A percentile compares a stretch with the other conserved stretches of the same genome.
phyloP scores from a whole-genome alignment of 2,329 filamentous ascomycete genomes.

The Aspergillus pseudotamarii region DNA sequence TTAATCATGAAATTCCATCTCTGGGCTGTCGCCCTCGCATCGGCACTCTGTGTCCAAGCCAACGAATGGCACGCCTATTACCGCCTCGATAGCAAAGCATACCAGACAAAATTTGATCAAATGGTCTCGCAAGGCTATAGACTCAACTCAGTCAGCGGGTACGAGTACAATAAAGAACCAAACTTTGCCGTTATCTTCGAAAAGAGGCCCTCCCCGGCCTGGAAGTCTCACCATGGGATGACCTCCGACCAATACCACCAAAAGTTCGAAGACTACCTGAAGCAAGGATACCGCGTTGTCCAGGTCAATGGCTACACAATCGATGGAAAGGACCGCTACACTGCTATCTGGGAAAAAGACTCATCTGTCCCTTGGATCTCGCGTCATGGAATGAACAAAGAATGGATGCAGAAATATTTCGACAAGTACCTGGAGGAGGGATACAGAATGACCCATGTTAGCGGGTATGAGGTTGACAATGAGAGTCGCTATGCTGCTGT shows the following conservation, averaged over 20 bases:
- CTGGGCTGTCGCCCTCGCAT: conserved; percentile 6
- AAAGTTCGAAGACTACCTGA: conserved; percentile 16
- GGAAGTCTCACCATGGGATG: conserved; percentile 17
- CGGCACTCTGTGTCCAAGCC: conserved; percentile 12
- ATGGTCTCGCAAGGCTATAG: conserved; percentile 13
- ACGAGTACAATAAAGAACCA: conserved; percentile 11
- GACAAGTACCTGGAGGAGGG: conserved; percentile 11
- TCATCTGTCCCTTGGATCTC: conserved; percentile 11
- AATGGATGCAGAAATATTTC: conserved; percentile 10
- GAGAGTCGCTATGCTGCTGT: conserved; percentile 17
- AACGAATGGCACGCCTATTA: conserved; percentile 18
- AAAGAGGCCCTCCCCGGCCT: conserved; percentile 9
- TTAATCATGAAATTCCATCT: conserved; percentile 11
- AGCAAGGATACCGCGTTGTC: conserved; percentile 14
- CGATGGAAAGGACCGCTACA: conserved; percentile 8
- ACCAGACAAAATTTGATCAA: conserved; percentile 15
- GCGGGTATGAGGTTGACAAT: conserved; percentile 14
- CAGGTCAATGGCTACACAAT: conserved; percentile 19
- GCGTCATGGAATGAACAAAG: conserved; percentile 11
- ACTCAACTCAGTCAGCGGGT: conserved; percentile 16
- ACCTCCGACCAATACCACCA: conserved; percentile 15
- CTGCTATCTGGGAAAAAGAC: conserved; percentile 19
- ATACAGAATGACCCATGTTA: conserved; percentile 15
- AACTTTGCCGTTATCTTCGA: conserved; percentile 20
- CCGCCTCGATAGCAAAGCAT: conserved; percentile 14